Conservation (phyloP, 2,329 filamentous ascomycete genomes). For the Pseudopyrenochaeta lycopersici region DNA sequence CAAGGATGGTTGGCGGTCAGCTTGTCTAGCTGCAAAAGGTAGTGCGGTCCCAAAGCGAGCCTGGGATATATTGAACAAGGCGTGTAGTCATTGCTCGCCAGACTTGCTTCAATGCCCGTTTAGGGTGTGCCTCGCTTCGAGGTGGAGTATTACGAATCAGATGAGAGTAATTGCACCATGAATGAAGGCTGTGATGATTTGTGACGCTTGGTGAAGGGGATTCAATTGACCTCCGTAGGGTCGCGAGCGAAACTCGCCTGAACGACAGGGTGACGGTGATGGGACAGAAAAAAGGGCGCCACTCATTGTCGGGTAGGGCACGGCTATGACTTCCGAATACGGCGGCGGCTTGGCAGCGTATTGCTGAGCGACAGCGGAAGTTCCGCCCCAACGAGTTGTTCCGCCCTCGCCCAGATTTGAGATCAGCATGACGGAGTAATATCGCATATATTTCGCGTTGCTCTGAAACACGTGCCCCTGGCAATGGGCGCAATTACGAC, state of each 20-base stretch:
- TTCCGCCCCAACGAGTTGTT: constrained; percentile 17
- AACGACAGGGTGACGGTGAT: neutral
- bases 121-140: constrained; percentile 1
- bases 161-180: neutral
- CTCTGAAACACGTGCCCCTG: neutral
- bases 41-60: constrained; percentile 16
- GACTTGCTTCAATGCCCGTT: constrained; percentile 22
- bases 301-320: constrained; percentile 17
- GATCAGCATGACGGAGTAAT: constrained; percentile 12
- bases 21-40: constrained; percentile 21
- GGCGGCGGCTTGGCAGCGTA: constrained; percentile 21
- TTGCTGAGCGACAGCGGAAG: constrained; percentile 19
- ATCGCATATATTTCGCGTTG: constrained; percentile 5
- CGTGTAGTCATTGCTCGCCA: constrained; percentile 24
- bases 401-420: constrained; percentile 5
- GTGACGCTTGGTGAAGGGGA: neutral
- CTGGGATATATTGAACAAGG: constrained; percentile 9
- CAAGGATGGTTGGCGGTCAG: constrained; percentile 7
- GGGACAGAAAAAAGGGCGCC: constrained; percentile 15
- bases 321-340: constrained; percentile 18
- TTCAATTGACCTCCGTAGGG: neutral
- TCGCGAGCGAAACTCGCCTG: neutral
- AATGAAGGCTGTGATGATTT: neutral
- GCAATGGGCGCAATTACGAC: neutral
- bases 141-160: neutral